Evolutionary conservation across 441 rosid genomes (phyloP), one percentile per base, ranked within the genome.

Genomic region (Euphorbia schlechtendalii): DNA sequence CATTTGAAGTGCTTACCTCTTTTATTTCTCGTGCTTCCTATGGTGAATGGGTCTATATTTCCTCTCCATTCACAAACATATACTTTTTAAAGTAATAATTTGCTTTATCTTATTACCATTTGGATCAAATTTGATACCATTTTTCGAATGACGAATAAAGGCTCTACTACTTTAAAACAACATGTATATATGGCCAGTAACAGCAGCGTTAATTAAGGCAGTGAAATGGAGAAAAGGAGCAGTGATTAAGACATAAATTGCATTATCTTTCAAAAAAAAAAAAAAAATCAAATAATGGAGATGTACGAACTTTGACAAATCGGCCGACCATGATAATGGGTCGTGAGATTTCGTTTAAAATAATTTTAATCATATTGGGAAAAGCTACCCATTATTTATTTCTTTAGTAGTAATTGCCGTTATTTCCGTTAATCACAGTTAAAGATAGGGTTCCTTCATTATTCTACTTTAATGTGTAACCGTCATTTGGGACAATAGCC

Each of bases 201-300:
- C 3, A 49, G 15, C 28, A 51, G 60, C 73, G 69, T 40, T 24
- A 28, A 58, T 64, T 64, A 15, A 18, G 69, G 73, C 59, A 64
- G 40, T 21, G 58, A 58, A 53, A 14, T 11, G 56, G 32, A 64
- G 59, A 18, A 67, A 56, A 8, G 40, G 40, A 34, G 40, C 10
- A 8, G 40, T 34, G 10, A 8, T 34, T 34, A 34, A 8, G 40
- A 34, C 40, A 34, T 32, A 32, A 6, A 32, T 32, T 32, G 34
- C 34, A 32, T 32, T 43, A 43, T 63, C 13, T 43, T 28, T 64
- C 13, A 34, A 5, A 8, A 34, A 34, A 34, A n/a, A n/a, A n/a
- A n/a, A n/a, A n/a, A n/a, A n/a, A n/a, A n/a, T n/a, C 9, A 34
- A 34, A 34, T 34, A 34, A 34, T 8, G 40, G 40, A 34, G 40